These are phyloP conservation scores for Chaetothyriales sp. DNA, from an alignment of 2,329 filamentous ascomycete genomes.

Conservation along the genomic window DNA sequence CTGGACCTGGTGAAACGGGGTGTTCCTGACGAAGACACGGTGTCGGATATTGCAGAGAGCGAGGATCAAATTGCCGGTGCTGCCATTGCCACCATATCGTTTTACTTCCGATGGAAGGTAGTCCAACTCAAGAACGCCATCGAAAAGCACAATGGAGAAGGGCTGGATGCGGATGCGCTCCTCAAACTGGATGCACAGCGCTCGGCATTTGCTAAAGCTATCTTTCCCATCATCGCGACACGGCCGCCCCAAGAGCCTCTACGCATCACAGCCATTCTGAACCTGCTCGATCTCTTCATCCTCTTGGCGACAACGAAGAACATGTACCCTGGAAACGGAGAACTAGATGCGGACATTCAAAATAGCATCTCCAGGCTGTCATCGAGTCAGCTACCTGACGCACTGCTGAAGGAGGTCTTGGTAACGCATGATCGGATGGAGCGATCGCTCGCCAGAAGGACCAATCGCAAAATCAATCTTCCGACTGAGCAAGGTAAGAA, in stretches of 20 bases:
- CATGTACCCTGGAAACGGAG: slow-evolving; percentile 21
- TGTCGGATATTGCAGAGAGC: slow-evolving; percentile 55
- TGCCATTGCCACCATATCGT: slow-evolving; percentile 60
- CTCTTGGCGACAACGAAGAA: slow-evolving; percentile 60
- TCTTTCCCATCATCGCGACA: slow-evolving; percentile 35
- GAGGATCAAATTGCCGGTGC: slow-evolving; percentile 67
- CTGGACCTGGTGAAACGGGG: slow-evolving; percentile 60
- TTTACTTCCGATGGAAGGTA: slow-evolving; percentile 94
- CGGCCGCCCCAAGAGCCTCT: slow-evolving; percentile 59
- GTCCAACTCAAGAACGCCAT: slow-evolving; percentile 43
- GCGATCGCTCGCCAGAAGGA: slow-evolving; percentile 58
- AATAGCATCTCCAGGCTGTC: slow-evolving; percentile 42
- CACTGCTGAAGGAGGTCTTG: slow-evolving; percentile 50
- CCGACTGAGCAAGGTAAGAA: slow-evolving; percentile 3
- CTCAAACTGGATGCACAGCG: slow-evolving; percentile 50
- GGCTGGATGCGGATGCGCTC: slow-evolving; percentile 48
- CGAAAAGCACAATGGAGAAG: slow-evolving; percentile 36
- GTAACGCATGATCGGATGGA: slow-evolving; percentile 66
- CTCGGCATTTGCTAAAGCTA: slow-evolving; percentile 35
- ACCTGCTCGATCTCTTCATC: slow-evolving; percentile 66
- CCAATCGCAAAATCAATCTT: slow-evolving; percentile 25
- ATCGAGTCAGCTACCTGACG: slow-evolving; percentile 52
- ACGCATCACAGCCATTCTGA: slow-evolving; percentile 58
- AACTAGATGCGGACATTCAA: slow-evolving; percentile 31
- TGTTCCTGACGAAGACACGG: slow-evolving; percentile 43